Evolutionary conservation across 164 flowering plant genomes (phyloP).

Genomic region (Kalanchoe fedtschenkoi): DNA sequence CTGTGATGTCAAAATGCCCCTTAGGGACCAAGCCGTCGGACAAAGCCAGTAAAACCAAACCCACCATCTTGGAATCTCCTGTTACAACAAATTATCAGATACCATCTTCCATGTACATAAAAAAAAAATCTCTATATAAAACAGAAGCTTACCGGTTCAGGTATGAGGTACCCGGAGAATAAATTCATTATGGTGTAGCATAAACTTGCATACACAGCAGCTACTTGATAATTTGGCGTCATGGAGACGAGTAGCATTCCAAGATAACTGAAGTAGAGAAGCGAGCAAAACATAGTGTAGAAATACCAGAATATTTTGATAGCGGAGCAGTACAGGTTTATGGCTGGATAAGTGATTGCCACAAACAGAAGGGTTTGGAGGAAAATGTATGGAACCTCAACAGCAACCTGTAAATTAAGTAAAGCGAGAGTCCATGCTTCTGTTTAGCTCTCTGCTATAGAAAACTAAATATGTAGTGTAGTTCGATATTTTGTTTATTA

Average conservation of each 20-base stretch:
- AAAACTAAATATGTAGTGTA: background rate
- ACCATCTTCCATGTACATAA: too few species aligned
- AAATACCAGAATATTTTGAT: slow-evolving; percentile 10
- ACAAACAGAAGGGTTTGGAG: background rate
- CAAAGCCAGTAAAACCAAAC: too few species aligned
- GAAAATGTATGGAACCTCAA: slow-evolving; percentile 9
- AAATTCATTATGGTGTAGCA: slow-evolving; percentile 7
- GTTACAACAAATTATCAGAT: too few species aligned
- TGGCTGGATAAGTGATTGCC: slow-evolving; percentile 2
- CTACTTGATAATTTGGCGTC: slow-evolving; percentile 7
- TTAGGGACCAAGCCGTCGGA: too few species aligned
- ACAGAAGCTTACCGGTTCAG: background rate
- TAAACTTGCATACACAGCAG: background rate
- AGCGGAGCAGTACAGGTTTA: background rate
- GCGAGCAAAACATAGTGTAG: slow-evolving; percentile 5
- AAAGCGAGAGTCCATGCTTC: background rate
- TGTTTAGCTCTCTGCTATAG: background rate
- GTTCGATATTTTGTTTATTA: background rate
- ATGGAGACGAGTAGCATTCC: slow-evolving; percentile 8
- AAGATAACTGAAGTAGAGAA: slow-evolving; percentile 9
- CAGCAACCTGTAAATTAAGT: background rate
- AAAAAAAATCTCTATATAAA: background rate
- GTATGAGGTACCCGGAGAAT: slow-evolving; percentile 7
- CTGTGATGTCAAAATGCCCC: too few species aligned
- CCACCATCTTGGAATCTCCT: too few species aligned